These are phyloP conservation scores for Yamadazyma diddensiae DNA, from an alignment of 1,139 yeast species.

Conservation along the genomic window DNA sequence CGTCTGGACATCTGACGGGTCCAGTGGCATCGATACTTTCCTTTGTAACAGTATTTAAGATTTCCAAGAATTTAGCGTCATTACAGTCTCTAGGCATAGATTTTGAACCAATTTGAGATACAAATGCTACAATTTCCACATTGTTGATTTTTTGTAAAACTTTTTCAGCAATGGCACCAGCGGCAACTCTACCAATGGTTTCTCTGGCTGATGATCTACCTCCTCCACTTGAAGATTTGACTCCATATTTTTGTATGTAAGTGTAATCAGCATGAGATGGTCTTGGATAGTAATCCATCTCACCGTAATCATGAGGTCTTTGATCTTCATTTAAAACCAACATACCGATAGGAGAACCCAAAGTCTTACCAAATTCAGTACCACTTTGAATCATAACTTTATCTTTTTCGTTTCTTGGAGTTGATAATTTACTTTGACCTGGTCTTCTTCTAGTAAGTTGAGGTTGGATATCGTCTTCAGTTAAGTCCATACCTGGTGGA, in stretches of 20 bases:
- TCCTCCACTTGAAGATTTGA: constrained; percentile 93
- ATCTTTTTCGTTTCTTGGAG: constrained; percentile 96
- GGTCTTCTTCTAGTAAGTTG: constrained; percentile 97
- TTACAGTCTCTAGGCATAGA: constrained; percentile 73
- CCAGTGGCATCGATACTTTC: constrained; percentile 85
- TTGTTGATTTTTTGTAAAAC: constrained; percentile 70
- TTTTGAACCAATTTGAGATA: constrained; percentile 80
- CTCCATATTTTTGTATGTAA: constrained; percentile 84
- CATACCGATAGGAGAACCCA: constrained; percentile 97
- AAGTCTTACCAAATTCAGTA: constrained; percentile 83
- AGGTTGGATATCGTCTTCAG: constrained; percentile 89
- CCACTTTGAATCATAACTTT: constrained; percentile 91
- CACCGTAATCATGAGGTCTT: constrained; percentile 92
- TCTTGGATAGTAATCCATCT: constrained; percentile 92
- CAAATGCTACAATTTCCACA: constrained; percentile 96
- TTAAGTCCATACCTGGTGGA: constrained; percentile 87
- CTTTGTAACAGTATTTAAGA: constrained; percentile 75
- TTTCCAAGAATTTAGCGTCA: constrained; percentile 59
- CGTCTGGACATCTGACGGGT: constrained; percentile 93
- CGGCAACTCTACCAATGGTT: constrained; percentile 98
- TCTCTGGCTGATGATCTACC: constrained; percentile 97
- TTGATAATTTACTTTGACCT: constrained; percentile 87
- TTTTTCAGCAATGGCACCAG: constrained; percentile 97
- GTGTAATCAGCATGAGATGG: constrained; percentile 99
- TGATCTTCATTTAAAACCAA: constrained; percentile 91